Percentiles rank a stretch among this genome's conserved stretches.
phyloP scores from a whole-genome alignment of 2,329 filamentous ascomycete genomes.

The Colletotrichum siamense region DNA sequence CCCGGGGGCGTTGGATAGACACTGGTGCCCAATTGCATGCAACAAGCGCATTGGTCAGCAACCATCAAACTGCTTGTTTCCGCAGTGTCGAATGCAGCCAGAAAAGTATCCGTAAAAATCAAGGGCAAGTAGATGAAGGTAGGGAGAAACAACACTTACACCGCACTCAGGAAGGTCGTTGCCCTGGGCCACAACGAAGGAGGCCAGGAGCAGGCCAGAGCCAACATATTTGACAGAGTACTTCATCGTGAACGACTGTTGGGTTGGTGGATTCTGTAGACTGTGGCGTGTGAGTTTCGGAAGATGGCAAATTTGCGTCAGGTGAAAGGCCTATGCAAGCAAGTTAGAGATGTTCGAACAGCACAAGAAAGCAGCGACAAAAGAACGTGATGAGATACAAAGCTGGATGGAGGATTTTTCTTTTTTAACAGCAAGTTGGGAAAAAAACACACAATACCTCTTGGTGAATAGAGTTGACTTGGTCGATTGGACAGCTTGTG shows the following conservation, averaged over 20 bases:
- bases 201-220: slow-evolving; percentile 42
- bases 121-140: neutral
- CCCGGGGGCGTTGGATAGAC: neutral
- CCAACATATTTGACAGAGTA: neutral
- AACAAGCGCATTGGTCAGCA: neutral
- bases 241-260: slow-evolving; percentile 17
- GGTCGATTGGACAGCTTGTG: neutral
- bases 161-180: slow-evolving; percentile 52
- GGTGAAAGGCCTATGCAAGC: neutral
- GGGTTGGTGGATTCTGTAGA: neutral
- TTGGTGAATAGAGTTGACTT: neutral
- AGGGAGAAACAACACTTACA: slow-evolving; percentile 45
- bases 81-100: neutral
- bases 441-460: neutral
- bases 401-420: neutral
- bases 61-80: neutral
- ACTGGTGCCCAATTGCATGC: neutral
- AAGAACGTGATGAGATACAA: neutral
- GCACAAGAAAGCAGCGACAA: neutral
- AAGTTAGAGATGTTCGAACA: neutral
- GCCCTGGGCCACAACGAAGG: slow-evolving; percentile 36
- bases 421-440: neutral
- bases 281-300: neutral
- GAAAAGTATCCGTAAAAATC: neutral
- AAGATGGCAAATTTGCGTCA: neutral